phyloP scores from a whole-genome alignment of 768 basidiomycete genomes.

The Amylocystis lapponica region DNA sequence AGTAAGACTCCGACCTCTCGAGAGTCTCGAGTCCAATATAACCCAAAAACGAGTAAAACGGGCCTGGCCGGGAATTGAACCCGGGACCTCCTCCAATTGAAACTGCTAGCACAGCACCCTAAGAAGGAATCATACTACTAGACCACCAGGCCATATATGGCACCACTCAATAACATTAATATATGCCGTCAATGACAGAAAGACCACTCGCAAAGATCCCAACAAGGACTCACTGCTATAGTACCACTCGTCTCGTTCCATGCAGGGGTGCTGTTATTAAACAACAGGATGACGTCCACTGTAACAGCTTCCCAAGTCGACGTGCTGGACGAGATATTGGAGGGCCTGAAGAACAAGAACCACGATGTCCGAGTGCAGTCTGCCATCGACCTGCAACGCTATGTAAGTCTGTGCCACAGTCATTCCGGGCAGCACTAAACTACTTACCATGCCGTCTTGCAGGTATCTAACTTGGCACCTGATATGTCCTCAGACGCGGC shows the following conservation, averaged over 20 bases:
- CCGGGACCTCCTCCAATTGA: conserved; percentile 72
- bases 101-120: conserved; percentile 26
- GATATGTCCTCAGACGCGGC: conserved; percentile 82
- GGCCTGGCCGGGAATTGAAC: conserved; percentile 85
- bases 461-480: conserved; percentile 70
- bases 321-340: conserved; percentile 61
- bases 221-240: too few relatives aligned
- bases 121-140: conserved; percentile 66
- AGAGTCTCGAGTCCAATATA: too few relatives aligned
- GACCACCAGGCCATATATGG: conserved; percentile 48
- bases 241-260: too few relatives aligned
- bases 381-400: conserved; percentile 67
- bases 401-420: conserved; percentile 41
- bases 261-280: too few relatives aligned
- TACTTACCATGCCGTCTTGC: conserved; percentile 8
- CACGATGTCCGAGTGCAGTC: conserved; percentile 61
- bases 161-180: too few relatives aligned
- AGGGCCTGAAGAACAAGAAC: conserved; percentile 56
- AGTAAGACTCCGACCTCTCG: too few relatives aligned
- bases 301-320: conserved; percentile 54
- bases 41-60: conserved; percentile 12
- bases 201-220: too few relatives aligned
- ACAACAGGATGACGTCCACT: conserved; percentile 66
- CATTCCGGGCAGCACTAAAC: not conserved
- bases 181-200: too few relatives aligned